phyloP scores from a whole-genome alignment of 176 grass and related monocot species.

The Eragrostis curvula region DNA sequence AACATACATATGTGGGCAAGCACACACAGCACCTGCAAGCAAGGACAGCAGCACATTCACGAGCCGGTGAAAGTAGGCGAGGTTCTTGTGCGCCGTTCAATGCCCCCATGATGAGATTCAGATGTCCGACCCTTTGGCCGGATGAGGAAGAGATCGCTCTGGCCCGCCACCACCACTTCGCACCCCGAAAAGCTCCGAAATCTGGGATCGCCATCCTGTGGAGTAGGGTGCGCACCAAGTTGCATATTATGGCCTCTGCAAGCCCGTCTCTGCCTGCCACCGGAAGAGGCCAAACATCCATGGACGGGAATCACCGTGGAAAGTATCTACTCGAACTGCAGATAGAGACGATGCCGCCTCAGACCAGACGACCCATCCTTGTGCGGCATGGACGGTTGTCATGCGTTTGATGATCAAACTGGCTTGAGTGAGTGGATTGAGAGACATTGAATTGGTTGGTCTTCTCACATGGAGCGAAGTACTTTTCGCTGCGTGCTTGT shows the following conservation, averaged over 20 bases:
- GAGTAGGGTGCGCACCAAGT: background rate
- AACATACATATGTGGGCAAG: background rate
- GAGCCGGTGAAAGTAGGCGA: constrained; percentile 35
- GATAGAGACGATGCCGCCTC: background rate
- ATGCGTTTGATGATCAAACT: background rate
- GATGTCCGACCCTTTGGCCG: constrained; percentile 32
- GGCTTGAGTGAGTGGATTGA: background rate
- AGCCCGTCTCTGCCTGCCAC: background rate
- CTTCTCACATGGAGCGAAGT: too few species aligned
- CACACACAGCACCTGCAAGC: background rate
- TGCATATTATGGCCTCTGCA: background rate
- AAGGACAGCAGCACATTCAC: constrained; percentile 41
- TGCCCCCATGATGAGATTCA: constrained; percentile 38
- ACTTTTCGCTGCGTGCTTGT: background rate
- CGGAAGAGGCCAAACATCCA: background rate
- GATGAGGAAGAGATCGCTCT: background rate
- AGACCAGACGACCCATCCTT: background rate
- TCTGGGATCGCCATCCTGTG: background rate
- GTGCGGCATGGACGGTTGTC: background rate
- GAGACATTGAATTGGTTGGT: background rate
- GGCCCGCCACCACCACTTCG: constrained; percentile 36
- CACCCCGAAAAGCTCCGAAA: background rate
- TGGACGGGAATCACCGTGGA: background rate
- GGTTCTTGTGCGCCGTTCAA: constrained; percentile 30
- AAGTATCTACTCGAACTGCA: background rate